These are phyloP conservation scores for Calophaca sinica DNA, from an alignment of 306 rosid genomes.

Conservation along the genomic window DNA sequence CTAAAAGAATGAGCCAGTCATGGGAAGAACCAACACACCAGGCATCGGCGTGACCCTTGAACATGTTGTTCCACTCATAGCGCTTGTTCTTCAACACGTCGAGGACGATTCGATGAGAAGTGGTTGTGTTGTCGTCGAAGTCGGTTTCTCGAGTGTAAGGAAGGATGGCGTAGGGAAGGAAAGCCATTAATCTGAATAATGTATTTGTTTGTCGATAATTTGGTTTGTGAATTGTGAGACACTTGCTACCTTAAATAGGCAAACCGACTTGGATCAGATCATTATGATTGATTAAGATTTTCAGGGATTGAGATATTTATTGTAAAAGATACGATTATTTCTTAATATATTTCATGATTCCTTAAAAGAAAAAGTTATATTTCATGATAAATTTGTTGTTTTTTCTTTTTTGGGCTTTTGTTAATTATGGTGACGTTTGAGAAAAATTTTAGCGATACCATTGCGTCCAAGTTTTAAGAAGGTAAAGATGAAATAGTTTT, in stretches of 20 bases:
- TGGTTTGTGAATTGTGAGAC: background rate
- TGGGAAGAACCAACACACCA: conserved; percentile 44
- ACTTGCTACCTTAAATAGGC: background rate
- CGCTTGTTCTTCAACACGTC: background rate
- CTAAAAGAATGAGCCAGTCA: conserved; percentile 7
- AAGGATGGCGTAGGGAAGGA: conserved; percentile 28
- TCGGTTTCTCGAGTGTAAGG: background rate
- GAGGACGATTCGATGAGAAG: background rate
- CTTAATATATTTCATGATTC: too few species aligned
- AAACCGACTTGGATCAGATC: background rate
- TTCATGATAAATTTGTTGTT: too few species aligned
- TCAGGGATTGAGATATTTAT: too few species aligned
- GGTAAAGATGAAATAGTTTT: too few species aligned
- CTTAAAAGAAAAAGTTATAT: too few species aligned
- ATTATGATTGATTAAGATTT: too few species aligned
- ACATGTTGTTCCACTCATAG: conserved; percentile 13
- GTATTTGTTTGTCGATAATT: too few species aligned
- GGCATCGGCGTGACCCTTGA: background rate
- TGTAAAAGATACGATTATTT: too few species aligned
- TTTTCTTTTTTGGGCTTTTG: too few species aligned
- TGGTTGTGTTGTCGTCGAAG: background rate
- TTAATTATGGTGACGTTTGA: too few species aligned
- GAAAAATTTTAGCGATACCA: too few species aligned
- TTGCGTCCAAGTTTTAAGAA: too few species aligned
- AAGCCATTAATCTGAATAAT: background rate